A percentile compares a stretch with the other conserved stretches of the same genome.
These are phyloP conservation scores for Boletus tylopilopsis DNA, from an alignment of 768 basidiomycete species.

Conservation along the genomic window DNA sequence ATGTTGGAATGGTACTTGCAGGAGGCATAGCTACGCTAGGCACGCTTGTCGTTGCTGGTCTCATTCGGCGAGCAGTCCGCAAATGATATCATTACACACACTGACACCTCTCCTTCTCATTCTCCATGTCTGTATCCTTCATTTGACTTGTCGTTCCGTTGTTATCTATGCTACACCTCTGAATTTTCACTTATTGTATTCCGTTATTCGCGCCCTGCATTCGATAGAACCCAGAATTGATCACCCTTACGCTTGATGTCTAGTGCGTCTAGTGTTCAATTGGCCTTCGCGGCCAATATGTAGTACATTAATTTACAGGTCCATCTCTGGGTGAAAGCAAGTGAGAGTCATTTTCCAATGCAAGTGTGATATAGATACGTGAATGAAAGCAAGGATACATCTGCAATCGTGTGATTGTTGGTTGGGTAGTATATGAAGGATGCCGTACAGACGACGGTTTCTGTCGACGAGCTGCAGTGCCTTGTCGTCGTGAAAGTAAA, in stretches of 20 bases:
- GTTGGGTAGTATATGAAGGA: constrained; percentile 6
- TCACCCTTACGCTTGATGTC: neutral
- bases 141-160: constrained; percentile 4
- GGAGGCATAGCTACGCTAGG: constrained; percentile 88
- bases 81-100: constrained; percentile 27
- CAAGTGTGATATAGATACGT: constrained; percentile 30
- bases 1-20: constrained; percentile 94
- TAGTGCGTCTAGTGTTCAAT: neutral
- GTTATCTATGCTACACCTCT: constrained; percentile 8
- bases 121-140: constrained; percentile 16
- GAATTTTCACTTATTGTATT: constrained; percentile 28
- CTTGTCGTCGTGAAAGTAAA: neutral
- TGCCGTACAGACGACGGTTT: constrained; percentile 12
- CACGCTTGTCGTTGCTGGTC: constrained; percentile 64
- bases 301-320: constrained; percentile 32
- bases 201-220: constrained; percentile 7
- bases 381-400: constrained; percentile 25
- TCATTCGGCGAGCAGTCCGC: constrained; percentile 79
- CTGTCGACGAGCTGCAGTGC: neutral
- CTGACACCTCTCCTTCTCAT: constrained; percentile 13
- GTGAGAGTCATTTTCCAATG: constrained; percentile 22
- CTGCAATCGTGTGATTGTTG: constrained; percentile 18
- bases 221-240: constrained; percentile 11
- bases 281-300: constrained; percentile 5
- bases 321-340: constrained; percentile 11